Percentiles rank a stretch among this genome's conserved stretches.
Evolutionary conservation across 2,329 filamentous ascomycete species (phyloP).

Genomic region (Dactylellina haptotyla): DNA sequence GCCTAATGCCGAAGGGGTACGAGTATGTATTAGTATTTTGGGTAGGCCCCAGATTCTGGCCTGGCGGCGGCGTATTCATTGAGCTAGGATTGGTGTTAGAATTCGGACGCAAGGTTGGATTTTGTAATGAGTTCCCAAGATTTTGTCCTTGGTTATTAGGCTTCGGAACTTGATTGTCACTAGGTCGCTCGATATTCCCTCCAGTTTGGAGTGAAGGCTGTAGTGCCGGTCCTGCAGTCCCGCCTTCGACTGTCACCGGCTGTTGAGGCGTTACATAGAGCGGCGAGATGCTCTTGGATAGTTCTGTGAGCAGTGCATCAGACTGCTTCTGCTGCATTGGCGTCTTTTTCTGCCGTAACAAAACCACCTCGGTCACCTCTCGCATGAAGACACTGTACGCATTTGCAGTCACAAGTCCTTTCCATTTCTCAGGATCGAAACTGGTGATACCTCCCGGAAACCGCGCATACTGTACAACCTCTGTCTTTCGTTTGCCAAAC

Average conservation of each 20-base stretch:
- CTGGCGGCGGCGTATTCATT: too few species aligned
- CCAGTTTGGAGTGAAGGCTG: too few species aligned
- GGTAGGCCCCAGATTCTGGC: too few species aligned
- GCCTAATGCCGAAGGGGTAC: too few species aligned
- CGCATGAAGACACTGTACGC: not conserved
- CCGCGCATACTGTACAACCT: not conserved
- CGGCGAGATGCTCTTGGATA: not conserved
- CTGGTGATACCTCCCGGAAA: not conserved
- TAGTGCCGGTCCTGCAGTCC: too few species aligned
- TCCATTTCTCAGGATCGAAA: not conserved
- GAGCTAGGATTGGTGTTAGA: too few species aligned
- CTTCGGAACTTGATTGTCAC: too few species aligned
- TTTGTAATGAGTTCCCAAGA: too few species aligned
- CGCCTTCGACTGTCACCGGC: not conserved
- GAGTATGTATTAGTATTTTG: too few species aligned
- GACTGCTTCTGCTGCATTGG: not conserved
- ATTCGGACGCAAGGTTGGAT: too few species aligned
- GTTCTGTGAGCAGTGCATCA: not conserved
- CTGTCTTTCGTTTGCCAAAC: not conserved
- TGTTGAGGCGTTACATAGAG: not conserved
- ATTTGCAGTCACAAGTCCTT: not conserved
- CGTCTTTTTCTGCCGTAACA: not conserved
- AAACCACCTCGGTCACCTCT: constrained; percentile 3
- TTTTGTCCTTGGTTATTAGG: too few species aligned
- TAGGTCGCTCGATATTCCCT: too few species aligned